These are phyloP conservation scores for Mycena sp. DNA, from an alignment of 1,284 basidiomycete species.

Conservation along the genomic window DNA sequence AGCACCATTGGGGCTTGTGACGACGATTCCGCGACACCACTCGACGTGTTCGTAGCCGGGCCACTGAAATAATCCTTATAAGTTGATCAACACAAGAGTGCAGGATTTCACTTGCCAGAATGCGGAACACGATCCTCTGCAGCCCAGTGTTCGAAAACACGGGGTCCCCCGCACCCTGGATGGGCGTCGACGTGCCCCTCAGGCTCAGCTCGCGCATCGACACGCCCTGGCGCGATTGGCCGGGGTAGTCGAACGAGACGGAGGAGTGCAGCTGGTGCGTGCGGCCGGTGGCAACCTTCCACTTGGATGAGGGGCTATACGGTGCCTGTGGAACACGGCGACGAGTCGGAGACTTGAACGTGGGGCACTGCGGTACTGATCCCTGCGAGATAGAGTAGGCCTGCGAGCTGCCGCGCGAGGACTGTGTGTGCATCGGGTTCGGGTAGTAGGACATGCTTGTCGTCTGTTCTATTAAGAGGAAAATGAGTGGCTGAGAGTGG, in stretches of 20 bases:
- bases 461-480: neutral
- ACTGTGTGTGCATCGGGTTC: too few relatives aligned
- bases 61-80: constrained; percentile 47
- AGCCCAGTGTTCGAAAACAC: constrained; percentile 6
- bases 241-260: constrained; percentile 15
- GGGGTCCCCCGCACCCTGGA: constrained; percentile 12
- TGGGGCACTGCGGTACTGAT: too few relatives aligned
- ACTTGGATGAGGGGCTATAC: constrained; percentile 3
- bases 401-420: too few relatives aligned
- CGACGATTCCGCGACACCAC: constrained; percentile 45
- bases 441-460: too few relatives aligned
- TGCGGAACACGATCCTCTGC: constrained; percentile 17
- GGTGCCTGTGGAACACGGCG: constrained; percentile 2
- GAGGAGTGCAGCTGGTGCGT: neutral
- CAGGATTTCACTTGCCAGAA: constrained; percentile 1
- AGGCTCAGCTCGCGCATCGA: constrained; percentile 13
- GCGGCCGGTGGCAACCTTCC: neutral
- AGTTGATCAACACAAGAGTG: neutral
- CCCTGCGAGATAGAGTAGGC: too few relatives aligned
- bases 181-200: neutral
- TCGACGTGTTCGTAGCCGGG: constrained; percentile 54
- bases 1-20: constrained; percentile 38
- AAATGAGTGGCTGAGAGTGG: neutral
- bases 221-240: constrained; percentile 17
- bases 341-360: neutral